Conservation (phyloP, 2,329 filamentous ascomycete genomes). For the Catunica adiposa region DNA sequence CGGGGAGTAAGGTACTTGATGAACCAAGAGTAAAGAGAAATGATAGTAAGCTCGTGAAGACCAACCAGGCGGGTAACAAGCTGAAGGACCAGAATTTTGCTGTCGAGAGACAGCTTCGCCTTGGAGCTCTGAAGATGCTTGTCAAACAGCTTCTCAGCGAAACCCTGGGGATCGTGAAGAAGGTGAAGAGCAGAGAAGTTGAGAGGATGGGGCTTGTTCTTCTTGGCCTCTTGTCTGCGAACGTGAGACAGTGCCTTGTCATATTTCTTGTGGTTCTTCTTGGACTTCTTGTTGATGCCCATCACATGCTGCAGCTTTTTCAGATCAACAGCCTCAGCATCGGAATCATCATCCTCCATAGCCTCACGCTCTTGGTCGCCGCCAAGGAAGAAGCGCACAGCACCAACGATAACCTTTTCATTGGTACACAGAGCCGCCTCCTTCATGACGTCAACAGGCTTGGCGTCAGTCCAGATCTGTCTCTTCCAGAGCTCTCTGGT, state of each 20-base stretch:
- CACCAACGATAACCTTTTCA: conserved; percentile 77
- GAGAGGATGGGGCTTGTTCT: conserved; percentile 67
- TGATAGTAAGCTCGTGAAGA: conserved; percentile 77
- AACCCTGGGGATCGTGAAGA: conserved; percentile 84
- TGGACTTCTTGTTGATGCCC: conserved; percentile 91
- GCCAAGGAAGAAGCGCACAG: conserved; percentile 85
- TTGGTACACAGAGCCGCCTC: conserved; percentile 78
- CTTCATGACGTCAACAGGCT: conserved; percentile 96
- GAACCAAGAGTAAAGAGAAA: conserved; percentile 91
- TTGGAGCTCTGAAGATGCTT: conserved; percentile 83
- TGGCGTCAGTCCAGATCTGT: conserved; percentile 88
- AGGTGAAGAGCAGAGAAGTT: conserved; percentile 96
- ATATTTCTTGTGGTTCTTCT: conserved; percentile 65
- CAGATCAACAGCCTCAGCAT: conserved; percentile 65
- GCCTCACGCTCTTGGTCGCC: conserved; percentile 94
- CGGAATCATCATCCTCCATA: conserved; percentile 72
- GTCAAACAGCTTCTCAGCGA: conserved; percentile 74
- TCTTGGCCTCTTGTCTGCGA: conserved; percentile 72
- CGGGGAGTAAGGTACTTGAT: conserved; percentile 78
- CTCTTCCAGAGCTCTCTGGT: conserved; percentile 92
- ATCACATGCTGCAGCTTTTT: conserved; percentile 68
- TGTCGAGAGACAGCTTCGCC: conserved; percentile 70
- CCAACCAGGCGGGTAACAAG: conserved; percentile 82
- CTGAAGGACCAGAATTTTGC: conserved; percentile 78
- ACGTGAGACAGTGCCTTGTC: conserved; percentile 69